Conservation (phyloP, 2,329 filamentous ascomycete genomes). For the Xylaria hypoxylon region DNA sequence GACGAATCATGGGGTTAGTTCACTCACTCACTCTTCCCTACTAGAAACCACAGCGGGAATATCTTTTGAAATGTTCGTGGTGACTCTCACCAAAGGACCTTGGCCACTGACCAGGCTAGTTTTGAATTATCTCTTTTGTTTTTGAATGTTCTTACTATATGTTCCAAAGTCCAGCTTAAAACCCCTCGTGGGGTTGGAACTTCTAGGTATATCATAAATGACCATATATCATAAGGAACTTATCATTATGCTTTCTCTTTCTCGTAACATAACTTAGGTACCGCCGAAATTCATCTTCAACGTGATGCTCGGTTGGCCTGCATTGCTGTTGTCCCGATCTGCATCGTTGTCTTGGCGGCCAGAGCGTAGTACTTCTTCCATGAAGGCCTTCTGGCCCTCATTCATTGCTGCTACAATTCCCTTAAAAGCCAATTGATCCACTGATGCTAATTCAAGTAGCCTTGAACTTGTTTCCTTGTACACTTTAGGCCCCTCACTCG, state of each 20-base stretch:
- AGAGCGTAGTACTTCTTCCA: slow-evolving; percentile 83
- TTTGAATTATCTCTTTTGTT: slow-evolving; percentile 8
- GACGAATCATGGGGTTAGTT: background rate
- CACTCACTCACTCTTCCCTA: background rate
- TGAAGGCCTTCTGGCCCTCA: slow-evolving; percentile 75
- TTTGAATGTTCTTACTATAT: slow-evolving; percentile 8
- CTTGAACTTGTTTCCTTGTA: slow-evolving; percentile 80
- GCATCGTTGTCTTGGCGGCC: slow-evolving; percentile 62
- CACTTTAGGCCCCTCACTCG: slow-evolving; percentile 68
- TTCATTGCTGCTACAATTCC: slow-evolving; percentile 78
- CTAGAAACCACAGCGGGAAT: background rate
- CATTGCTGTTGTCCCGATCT: slow-evolving; percentile 56
- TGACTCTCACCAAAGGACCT: background rate
- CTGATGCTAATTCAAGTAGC: slow-evolving; percentile 83
- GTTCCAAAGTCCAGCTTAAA: background rate
- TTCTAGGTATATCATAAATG: slow-evolving; percentile 21
- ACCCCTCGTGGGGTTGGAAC: background rate
- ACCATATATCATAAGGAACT: background rate
- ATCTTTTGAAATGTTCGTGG: background rate
- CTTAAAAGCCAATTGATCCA: slow-evolving; percentile 79
- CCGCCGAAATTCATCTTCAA: slow-evolving; percentile 92
- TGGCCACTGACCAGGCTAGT: background rate
- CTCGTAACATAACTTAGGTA: slow-evolving; percentile 19
- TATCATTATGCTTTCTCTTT: slow-evolving; percentile 2
- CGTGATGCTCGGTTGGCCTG: slow-evolving; percentile 82